Percentiles rank a stretch among this genome's conserved stretches.
These are phyloP conservation scores for Dioscorea alata DNA, from an alignment of 106 monocot species.

Conservation along the genomic window DNA sequence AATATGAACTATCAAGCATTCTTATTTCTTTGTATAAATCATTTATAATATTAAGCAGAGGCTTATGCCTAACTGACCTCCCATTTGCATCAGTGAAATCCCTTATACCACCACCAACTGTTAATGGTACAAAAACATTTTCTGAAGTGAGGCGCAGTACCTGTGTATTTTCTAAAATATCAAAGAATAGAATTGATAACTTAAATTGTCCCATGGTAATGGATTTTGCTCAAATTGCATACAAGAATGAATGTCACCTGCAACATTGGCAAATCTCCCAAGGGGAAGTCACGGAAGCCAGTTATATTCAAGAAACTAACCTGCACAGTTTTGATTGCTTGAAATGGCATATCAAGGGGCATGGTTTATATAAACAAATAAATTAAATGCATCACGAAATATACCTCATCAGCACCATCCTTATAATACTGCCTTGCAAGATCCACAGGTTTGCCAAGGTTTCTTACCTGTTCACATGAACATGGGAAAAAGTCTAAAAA, in stretches of 20 bases:
- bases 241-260: slow-evolving; percentile 37
- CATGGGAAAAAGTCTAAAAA: not conserved
- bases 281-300: slow-evolving; percentile 94
- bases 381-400: not conserved
- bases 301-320: slow-evolving; percentile 96
- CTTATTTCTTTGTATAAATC: too few species aligned
- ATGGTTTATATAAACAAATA: not conserved
- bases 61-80: slow-evolving; percentile 33
- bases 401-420: slow-evolving; percentile 98
- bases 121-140: slow-evolving; percentile 95
- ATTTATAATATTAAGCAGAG: too few species aligned
- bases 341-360: not conserved
- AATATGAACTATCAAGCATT: too few species aligned
- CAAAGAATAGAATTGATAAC: too few species aligned
- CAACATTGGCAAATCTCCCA: slow-evolving; percentile 94
- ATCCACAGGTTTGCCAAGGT: slow-evolving; percentile 97
- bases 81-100: slow-evolving; percentile 97
- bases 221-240: not conserved
- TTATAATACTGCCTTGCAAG: slow-evolving; percentile 90
- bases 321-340: slow-evolving; percentile 28
- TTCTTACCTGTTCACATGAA: slow-evolving; percentile 59
- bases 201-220: not conserved
- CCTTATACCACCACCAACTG: slow-evolving; percentile 98
- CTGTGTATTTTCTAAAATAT: slow-evolving; percentile 16
- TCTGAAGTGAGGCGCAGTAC: slow-evolving; percentile 81